These are phyloP conservation scores for Gentiana macrophylla DNA, from an alignment of 257 asterid species.

Conservation along the genomic window DNA sequence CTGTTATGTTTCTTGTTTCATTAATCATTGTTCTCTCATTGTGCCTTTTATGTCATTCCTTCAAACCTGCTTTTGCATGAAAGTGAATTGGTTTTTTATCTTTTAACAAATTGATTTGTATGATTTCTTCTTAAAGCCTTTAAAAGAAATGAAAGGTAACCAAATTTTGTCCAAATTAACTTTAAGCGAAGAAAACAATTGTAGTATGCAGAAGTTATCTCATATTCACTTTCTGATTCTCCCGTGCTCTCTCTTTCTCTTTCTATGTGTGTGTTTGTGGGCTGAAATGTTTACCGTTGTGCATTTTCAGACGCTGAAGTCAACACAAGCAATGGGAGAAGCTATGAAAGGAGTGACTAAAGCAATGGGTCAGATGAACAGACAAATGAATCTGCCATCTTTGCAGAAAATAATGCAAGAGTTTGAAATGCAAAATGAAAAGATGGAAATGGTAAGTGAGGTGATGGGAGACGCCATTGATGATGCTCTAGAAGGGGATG, in stretches of 20 bases:
- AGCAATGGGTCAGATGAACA: conserved; percentile 99
- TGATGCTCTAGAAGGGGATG: conserved; percentile 98
- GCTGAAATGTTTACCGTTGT: neutral
- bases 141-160: too few relatives aligned
- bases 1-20: neutral
- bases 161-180: too few relatives aligned
- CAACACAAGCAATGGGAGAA: conserved; percentile 99
- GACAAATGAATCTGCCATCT: conserved; percentile 97
- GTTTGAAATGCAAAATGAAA: conserved; percentile 91
- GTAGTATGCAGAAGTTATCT: too few relatives aligned
- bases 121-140: too few relatives aligned
- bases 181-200: too few relatives aligned
- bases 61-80: neutral
- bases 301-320: conserved; percentile 65
- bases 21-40: neutral
- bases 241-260: too few relatives aligned
- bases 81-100: too few relatives aligned
- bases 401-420: conserved; percentile 98
- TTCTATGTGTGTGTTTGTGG: too few relatives aligned
- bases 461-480: conserved; percentile 98
- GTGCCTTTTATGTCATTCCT: neutral
- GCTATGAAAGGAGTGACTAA: conserved; percentile 99
- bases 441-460: conserved; percentile 90
- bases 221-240: too few relatives aligned
- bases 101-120: too few relatives aligned